These are phyloP conservation scores for Diospyros kaki DNA, from an alignment of 148 eudicot species.

Conservation along the genomic window DNA sequence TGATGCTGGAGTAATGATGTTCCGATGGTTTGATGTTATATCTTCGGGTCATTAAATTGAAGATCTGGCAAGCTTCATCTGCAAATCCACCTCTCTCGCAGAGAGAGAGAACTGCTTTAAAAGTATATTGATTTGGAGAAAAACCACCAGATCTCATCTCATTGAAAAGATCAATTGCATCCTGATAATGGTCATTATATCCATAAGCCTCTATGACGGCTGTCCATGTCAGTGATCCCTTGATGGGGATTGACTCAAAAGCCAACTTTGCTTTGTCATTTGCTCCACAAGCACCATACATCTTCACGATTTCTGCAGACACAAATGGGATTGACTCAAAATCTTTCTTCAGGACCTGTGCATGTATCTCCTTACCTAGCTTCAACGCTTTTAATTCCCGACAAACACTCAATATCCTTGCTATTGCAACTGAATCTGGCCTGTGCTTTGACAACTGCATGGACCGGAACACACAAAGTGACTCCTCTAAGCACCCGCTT, in stretches of 20 bases:
- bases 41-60: conserved; percentile 45
- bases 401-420: conserved; percentile 54
- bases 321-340: conserved; percentile 48
- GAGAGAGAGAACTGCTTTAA: conserved; percentile 38
- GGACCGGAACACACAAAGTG: conserved; percentile 59
- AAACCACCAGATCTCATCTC: conserved; percentile 40
- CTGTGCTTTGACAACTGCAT: conserved; percentile 75
- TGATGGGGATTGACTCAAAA: conserved; percentile 42
- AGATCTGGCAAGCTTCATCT: conserved; percentile 56
- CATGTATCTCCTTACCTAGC: conserved; percentile 79
- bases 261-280: conserved; percentile 49
- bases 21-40: conserved; percentile 39
- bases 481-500: conserved; percentile 38
- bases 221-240: conserved; percentile 56
- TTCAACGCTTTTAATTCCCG: conserved; percentile 35
- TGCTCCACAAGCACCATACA: conserved; percentile 67
- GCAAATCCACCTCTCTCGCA: conserved; percentile 70
- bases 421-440: conserved; percentile 62
- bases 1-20: conserved; percentile 49
- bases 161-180: conserved; percentile 50
- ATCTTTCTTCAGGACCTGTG: conserved; percentile 54
- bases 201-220: conserved; percentile 70
- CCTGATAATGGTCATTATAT: conserved; percentile 28
- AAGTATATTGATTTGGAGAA: conserved; percentile 48
- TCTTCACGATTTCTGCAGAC: conserved; percentile 47